These are phyloP conservation scores for Immersiella caudata DNA, from an alignment of 495 filamentous ascomycete genomes.

Conservation along the genomic window DNA sequence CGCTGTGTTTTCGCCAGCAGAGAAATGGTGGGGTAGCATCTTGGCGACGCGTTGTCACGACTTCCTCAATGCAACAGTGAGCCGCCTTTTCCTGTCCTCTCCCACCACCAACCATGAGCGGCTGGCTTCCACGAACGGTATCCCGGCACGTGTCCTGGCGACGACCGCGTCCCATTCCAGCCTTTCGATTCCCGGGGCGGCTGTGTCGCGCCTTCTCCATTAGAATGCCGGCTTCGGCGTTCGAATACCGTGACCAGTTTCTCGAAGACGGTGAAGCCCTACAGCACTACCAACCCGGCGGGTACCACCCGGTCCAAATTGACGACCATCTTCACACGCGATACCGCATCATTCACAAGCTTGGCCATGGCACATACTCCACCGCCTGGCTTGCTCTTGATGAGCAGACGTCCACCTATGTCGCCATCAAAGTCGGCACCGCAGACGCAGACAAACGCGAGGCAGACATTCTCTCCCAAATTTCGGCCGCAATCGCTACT, in stretches of 20 bases:
- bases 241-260: constrained; percentile 12
- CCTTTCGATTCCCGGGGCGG: not conserved
- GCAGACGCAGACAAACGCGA: constrained; percentile 19
- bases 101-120: constrained; percentile 3
- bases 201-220: not conserved
- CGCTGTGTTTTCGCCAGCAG: too few species aligned
- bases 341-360: constrained; percentile 47
- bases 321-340: constrained; percentile 39
- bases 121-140: constrained; percentile 4
- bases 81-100: constrained; percentile 4
- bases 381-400: constrained; percentile 51
- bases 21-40: too few species aligned
- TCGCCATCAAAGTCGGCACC: constrained; percentile 36
- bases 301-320: constrained; percentile 47
- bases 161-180: constrained; percentile 1
- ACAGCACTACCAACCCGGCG: constrained; percentile 42
- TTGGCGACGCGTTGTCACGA: too few species aligned
- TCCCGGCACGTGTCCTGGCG: constrained; percentile 2
- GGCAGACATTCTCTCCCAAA: constrained; percentile 18
- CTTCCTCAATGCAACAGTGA: constrained; percentile 5
- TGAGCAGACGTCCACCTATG: constrained; percentile 24
- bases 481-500: too few species aligned
- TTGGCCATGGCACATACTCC: constrained; percentile 48
- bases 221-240: not conserved
- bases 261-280: constrained; percentile 31